Evolutionary conservation across 495 filamentous ascomycete species (phyloP), one percentile per base, ranked within the genome.

Genomic region (Glutinoglossum americanum): DNA sequence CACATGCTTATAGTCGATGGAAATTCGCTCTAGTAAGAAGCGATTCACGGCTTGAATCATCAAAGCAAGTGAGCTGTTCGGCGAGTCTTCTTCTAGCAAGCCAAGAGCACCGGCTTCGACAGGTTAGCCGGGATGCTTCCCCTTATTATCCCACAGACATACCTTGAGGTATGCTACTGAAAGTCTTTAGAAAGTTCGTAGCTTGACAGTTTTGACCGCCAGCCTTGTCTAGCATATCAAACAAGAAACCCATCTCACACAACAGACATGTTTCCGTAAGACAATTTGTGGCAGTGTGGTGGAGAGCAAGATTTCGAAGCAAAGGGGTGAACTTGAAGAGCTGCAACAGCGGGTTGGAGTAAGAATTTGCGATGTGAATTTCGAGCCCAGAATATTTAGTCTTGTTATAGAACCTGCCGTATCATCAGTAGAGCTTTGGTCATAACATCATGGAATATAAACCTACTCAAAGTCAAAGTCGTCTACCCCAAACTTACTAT

Each of bases 211-310:
- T 92, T 57, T 86, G 81, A 1, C 89, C 92, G 62, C 82, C 81
- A 7, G 90, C 90, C 64, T 95, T 97, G 62, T 96, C 85, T 33
- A 99, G 74, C 92, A 99, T 99, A 64, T 99, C 92, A 63, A 96
- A 89, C 21, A 99, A 72, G 66, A 89, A 98, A 19, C 90, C 92
- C 66, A 97, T 70, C 68, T 99, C 93, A 70, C 92, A 99, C 2
- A 97, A 70, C 37, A 99, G 71, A 70, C 92, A 99, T 44, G 76
- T 71, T 44, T 94, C 89, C 37, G 76, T 76, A 13, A 85, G 72
- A 67, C 92, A 99, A 47, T 80, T 76, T 15, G 83, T 84, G 6
- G 92, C 87, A 10, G 87, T 81, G 67, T 99, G 92, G 53, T 84
- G 80, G n/a, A 99, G 75, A 2, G 93, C 85, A 51, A 92, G 69